A percentile compares a stretch with the other conserved stretches of the same genome.
phyloP scores from a whole-genome alignment of 169 alveolate genomes.

The Cytauxzoon felis region DNA sequence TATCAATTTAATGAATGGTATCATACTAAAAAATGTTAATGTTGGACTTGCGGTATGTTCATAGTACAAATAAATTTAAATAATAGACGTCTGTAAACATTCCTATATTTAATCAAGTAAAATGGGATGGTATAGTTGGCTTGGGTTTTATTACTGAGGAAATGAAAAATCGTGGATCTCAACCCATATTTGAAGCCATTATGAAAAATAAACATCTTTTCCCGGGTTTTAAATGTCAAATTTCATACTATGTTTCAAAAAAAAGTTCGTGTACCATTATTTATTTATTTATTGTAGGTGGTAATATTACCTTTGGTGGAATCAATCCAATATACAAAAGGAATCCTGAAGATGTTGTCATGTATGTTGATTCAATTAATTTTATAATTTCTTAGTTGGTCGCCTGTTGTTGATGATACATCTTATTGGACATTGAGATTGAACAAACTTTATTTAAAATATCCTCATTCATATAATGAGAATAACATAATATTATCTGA shows the following conservation, averaged over 20 bases:
- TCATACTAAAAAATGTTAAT: slow-evolving; percentile 28
- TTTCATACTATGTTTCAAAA: slow-evolving; percentile 56
- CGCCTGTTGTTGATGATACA: slow-evolving; percentile 26
- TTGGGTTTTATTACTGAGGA: slow-evolving; percentile 72
- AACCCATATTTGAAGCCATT: slow-evolving; percentile 53
- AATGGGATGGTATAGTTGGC: slow-evolving; percentile 76
- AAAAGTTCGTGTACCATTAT: slow-evolving; percentile 14
- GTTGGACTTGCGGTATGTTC: slow-evolving; percentile 55
- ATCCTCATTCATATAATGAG: background rate
- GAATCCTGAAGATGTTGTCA: slow-evolving; percentile 64
- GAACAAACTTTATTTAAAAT: slow-evolving; percentile 10
- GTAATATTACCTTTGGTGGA: slow-evolving; percentile 73
- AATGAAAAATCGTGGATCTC: slow-evolving; percentile 62
- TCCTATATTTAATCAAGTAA: slow-evolving; percentile 29
- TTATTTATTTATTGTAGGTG: slow-evolving; percentile 35
- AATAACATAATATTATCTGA: background rate
- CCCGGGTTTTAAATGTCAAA: slow-evolving; percentile 46
- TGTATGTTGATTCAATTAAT: background rate
- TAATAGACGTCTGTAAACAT: slow-evolving; percentile 25
- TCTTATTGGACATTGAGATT: slow-evolving; percentile 50
- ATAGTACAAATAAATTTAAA: background rate
- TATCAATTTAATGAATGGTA: slow-evolving; percentile 35
- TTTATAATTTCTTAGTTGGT: slow-evolving; percentile 29
- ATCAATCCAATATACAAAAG: slow-evolving; percentile 62
- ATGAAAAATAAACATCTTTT: slow-evolving; percentile 17